A percentile compares a stretch with the other conserved stretches of the same genome.
These are phyloP conservation scores for Cryptosporidium meleagridis DNA, from an alignment of 169 alveolate genomes.

Conservation along the genomic window DNA sequence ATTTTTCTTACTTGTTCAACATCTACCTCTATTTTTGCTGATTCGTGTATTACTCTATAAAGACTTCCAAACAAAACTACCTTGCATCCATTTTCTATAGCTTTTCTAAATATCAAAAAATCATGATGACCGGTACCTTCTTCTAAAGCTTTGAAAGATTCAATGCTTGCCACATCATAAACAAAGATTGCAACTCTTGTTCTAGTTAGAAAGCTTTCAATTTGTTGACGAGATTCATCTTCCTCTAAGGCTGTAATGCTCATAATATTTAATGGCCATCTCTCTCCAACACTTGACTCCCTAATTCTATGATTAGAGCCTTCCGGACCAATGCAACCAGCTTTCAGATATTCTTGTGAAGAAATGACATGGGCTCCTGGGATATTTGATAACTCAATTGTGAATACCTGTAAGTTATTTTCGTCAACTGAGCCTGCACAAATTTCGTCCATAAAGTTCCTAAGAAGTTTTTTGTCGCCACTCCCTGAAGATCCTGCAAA, in stretches of 20 bases:
- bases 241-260: constrained; percentile 23
- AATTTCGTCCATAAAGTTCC: neutral
- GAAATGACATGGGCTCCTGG: constrained; percentile 63
- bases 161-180: constrained; percentile 34
- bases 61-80: constrained; percentile 63
- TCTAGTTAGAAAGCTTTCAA: constrained; percentile 34
- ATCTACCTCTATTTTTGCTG: constrained; percentile 19
- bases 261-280: constrained; percentile 71
- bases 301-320: constrained; percentile 1
- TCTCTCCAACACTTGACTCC: constrained; percentile 65
- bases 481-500: constrained; percentile 39
- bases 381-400: constrained; percentile 46
- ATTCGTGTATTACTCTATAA: constrained; percentile 25
- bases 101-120: neutral
- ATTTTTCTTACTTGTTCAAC: constrained; percentile 41
- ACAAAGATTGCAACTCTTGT: constrained; percentile 60
- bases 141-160: constrained; percentile 10
- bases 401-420: constrained; percentile 53
- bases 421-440: constrained; percentile 29
- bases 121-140: neutral
- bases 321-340: neutral
- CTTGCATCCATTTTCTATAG: constrained; percentile 37
- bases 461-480: constrained; percentile 31
- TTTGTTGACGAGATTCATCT: constrained; percentile 27
- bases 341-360: constrained; percentile 5